Base-by-base conservation (phyloP, 495 filamentous ascomycete species). In the Talaromyces stipitatus region DNA sequence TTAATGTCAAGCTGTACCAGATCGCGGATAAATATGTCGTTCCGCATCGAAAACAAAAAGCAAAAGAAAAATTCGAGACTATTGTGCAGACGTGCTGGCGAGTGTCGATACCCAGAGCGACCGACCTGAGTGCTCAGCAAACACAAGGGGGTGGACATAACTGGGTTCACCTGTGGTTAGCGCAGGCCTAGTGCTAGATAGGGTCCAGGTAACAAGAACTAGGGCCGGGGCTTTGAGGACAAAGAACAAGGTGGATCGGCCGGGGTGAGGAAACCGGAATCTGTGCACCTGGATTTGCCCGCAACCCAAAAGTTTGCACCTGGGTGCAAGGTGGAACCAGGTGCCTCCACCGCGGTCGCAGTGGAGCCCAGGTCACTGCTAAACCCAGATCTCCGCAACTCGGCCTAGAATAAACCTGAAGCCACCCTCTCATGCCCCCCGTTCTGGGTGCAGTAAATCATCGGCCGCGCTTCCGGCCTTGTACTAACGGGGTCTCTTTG, bases 1-100 rank as follows among this genome's bases (percentile, higher is more conserved):
- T 71, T 56, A 63, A 75, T 54, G 60, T 68, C 20, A 63, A 65
- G n/a, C 61, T 75, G n/a, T 80, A 77, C 50, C 55, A 67, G 3
- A 66, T 75, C 23, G 74, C 69, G 2, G 71, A 78, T 54, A 77
- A 76, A 50, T 77, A 71, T 56, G 60, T 62, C 20, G 63, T 80
- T 4, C 59, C 54, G 0, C 58, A 45, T 11, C 58, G 80, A 8
- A 73, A 76, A 58, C 28, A 62, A 0, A 27, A 28, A 32, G 50
- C 50, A 53, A 27, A 53, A 23, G 50, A 66, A 26, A 74, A 70
- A 30, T 79, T 78, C 56, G 56, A 66, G 30, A 38, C 16, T 2
- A 51, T 58, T 7, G 50, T 66, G 0, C 52, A 61, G 36, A 29
- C 43, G 2, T 29, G 47, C 26, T 73, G 68, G 68, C 24, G 58